These are phyloP conservation scores for Jatropha curcas DNA, from an alignment of 345 rosid species.

Conservation along the genomic window DNA sequence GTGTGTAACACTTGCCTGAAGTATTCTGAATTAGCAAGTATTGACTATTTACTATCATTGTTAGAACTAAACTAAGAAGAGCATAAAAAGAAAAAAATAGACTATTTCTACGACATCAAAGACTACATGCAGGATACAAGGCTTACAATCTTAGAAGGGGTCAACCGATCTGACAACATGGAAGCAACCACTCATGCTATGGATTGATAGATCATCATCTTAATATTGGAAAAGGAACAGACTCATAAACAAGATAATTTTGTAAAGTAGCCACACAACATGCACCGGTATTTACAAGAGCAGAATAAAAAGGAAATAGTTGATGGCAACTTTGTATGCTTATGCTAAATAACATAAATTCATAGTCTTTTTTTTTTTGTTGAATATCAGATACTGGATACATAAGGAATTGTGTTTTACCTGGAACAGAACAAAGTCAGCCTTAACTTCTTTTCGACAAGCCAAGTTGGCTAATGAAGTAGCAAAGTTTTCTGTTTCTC, in stretches of 20 bases:
- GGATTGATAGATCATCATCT: not conserved
- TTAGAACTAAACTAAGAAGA: not conserved
- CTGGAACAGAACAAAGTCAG: slow-evolving; percentile 63
- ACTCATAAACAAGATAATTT: not conserved
- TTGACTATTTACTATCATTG: slow-evolving; percentile 3
- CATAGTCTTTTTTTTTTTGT: too few relatives aligned
- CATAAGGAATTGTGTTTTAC: slow-evolving; percentile 26
- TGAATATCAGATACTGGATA: not conserved
- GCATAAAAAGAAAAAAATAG: not conserved
- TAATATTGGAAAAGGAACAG: slow-evolving; percentile 7
- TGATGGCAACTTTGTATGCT: too few relatives aligned
- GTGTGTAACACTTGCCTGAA: slow-evolving; percentile 15
- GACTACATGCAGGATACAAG: not conserved
- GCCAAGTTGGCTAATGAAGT: slow-evolving; percentile 67
- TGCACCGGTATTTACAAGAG: not conserved
- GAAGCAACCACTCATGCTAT: not conserved
- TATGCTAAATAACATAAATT: not conserved
- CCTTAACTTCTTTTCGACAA: slow-evolving; percentile 57
- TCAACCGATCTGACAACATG: not conserved
- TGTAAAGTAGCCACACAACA: not conserved
- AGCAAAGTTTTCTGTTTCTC: slow-evolving; percentile 74
- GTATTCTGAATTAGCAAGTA: slow-evolving; percentile 14
- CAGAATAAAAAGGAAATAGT: not conserved
- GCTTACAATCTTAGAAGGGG: not conserved
- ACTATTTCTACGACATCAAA: not conserved